Evolutionary conservation across 2,329 filamentous ascomycete genomes (phyloP).

Genomic region (Diplodia sapinea): DNA sequence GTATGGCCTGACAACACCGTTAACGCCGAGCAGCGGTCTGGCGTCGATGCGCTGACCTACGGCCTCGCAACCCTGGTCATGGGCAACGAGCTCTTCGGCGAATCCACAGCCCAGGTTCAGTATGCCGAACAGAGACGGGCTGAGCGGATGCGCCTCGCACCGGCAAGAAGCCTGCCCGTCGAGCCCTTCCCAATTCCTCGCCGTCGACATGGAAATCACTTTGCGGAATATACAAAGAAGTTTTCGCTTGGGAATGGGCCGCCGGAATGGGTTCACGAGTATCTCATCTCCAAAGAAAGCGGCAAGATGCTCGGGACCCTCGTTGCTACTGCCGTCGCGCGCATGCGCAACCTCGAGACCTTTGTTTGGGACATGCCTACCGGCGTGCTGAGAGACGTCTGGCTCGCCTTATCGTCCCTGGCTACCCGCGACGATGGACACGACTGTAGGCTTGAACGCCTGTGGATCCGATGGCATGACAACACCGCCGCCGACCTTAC

Average conservation of each 20-base stretch:
- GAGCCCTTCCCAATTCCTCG: conserved; percentile 47
- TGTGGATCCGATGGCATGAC: conserved; percentile 86
- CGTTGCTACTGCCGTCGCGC: conserved; percentile 77
- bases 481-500: conserved; percentile 61
- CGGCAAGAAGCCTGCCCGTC: conserved; percentile 1
- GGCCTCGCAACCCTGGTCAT: conserved; percentile 80
- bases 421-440: conserved; percentile 65
- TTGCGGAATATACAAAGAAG: conserved; percentile 78
- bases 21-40: conserved; percentile 68
- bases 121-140: conserved; percentile 29
- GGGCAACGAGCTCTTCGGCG: conserved; percentile 67
- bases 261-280: conserved; percentile 77
- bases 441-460: conserved; percentile 70
- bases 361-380: conserved; percentile 93
- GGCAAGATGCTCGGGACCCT: conserved; percentile 89
- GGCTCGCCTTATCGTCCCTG: conserved; percentile 76
- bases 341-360: conserved; percentile 80
- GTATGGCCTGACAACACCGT: conserved; percentile 79
- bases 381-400: conserved; percentile 79
- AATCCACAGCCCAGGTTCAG: conserved; percentile 50
- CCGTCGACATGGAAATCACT: conserved; percentile 70
- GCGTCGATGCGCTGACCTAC: conserved; percentile 82
- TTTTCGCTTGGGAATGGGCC: conserved; percentile 87
- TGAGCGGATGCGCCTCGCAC: conserved; percentile 10
- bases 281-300: conserved; percentile 80